These are phyloP conservation scores for Emericellopsis atlantica DNA, from an alignment of 2,329 filamentous ascomycete species.

Conservation along the genomic window DNA sequence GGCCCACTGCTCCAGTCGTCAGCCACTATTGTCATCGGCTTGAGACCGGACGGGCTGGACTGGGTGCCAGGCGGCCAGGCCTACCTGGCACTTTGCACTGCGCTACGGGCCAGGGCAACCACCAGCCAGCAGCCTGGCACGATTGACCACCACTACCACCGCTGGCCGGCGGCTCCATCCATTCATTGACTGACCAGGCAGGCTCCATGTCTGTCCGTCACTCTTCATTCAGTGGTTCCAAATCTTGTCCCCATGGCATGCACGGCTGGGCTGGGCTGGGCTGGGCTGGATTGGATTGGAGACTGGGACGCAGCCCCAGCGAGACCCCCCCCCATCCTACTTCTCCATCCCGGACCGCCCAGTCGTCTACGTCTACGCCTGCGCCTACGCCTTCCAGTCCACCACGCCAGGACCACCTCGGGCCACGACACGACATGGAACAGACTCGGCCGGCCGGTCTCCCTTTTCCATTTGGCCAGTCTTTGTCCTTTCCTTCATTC, in stretches of 20 bases:
- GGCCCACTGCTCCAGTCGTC: too few species aligned
- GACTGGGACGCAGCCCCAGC: not conserved
- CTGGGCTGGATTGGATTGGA: not conserved
- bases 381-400: not conserved
- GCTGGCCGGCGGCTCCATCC: too few species aligned
- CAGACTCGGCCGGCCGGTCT: not conserved
- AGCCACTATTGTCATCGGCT: too few species aligned
- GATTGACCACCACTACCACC: too few species aligned
- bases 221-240: not conserved
- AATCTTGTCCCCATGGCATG: not conserved
- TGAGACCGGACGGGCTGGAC: too few species aligned
- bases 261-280: not conserved
- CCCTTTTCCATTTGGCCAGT: not conserved
- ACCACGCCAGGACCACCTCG: not conserved
- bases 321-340: not conserved
- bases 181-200: too few species aligned
- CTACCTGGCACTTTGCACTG: too few species aligned
- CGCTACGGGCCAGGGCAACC: too few species aligned
- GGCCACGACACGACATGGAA: constrained; percentile 4
- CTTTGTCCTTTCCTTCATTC: not conserved
- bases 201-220: too few species aligned
- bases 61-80: too few species aligned
- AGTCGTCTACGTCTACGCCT: not conserved
- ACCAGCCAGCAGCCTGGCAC: too few species aligned
- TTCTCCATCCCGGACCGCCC: not conserved